A percentile compares a stretch with the other conserved stretches of the same genome.
Conservation (phyloP, 177 flowering plant genomes). For the Viscum album region DNA sequence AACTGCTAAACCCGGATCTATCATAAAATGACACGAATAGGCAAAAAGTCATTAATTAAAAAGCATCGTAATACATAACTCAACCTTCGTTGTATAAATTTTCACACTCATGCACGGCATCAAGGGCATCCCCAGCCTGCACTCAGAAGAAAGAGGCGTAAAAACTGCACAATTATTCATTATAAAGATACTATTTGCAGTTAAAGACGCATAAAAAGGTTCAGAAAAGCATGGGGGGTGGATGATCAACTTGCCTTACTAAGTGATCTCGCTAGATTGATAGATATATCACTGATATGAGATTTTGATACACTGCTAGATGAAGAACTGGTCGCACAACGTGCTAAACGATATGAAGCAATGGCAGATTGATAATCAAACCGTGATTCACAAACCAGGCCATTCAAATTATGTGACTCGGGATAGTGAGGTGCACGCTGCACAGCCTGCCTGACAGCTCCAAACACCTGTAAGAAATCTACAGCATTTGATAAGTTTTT, state of each 20-base stretch:
- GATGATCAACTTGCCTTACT: constrained; percentile 39
- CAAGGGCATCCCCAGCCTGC: constrained; percentile 62
- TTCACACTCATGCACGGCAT: constrained; percentile 64
- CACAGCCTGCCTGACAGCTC: constrained; percentile 72
- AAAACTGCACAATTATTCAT: too few relatives aligned
- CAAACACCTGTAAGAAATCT: constrained; percentile 38
- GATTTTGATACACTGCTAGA: constrained; percentile 24
- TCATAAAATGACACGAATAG: neutral
- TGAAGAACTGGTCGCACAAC: constrained; percentile 28
- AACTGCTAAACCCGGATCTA: neutral
- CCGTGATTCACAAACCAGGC: constrained; percentile 65
- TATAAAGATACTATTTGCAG: neutral
- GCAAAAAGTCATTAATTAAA: neutral
- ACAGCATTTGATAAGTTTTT: neutral
- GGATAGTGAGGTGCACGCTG: constrained; percentile 73
- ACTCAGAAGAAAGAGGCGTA: constrained; percentile 8
- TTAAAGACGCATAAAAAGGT: neutral
- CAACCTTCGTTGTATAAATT: constrained; percentile 51
- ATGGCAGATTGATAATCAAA: constrained; percentile 48
- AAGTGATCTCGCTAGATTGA: constrained; percentile 73
- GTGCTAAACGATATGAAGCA: constrained; percentile 57
- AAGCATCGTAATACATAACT: neutral
- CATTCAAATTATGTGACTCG: constrained; percentile 73
- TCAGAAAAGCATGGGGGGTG: too few relatives aligned
- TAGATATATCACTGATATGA: constrained; percentile 37